Evolutionary conservation across 2,329 filamentous ascomycete genomes (phyloP).

Genomic region (Dactylella cylindrospora): DNA sequence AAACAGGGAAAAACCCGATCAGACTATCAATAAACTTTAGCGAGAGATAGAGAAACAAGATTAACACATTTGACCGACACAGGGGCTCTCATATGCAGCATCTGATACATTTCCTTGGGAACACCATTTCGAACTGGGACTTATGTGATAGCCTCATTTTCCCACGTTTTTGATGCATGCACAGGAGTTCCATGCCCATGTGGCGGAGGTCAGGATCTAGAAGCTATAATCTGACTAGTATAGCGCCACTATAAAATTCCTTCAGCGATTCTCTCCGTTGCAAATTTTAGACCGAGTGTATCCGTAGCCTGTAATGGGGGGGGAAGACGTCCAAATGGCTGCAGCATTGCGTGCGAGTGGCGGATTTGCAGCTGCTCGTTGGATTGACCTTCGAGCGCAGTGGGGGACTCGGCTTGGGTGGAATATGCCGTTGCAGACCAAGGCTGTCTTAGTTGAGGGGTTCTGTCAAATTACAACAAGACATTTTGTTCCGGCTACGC

Average conservation of each 20-base stretch:
- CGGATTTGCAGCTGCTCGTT: background rate
- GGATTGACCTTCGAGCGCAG: background rate
- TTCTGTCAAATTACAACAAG: background rate
- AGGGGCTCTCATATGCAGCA: slow-evolving; percentile 31
- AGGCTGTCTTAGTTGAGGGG: background rate
- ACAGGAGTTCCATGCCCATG: no score
- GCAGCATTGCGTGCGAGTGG: slow-evolving; percentile 1
- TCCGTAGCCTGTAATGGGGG: no score
- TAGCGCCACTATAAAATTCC: no score
- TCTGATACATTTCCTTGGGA: slow-evolving; percentile 20
- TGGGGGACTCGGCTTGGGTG: background rate
- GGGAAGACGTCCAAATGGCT: no score
- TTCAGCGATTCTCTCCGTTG: no score
- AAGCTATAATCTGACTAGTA: no score
- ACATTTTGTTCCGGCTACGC: background rate
- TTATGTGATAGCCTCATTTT: no score
- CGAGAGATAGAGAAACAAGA: slow-evolving; percentile 34
- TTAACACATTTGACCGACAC: slow-evolving; percentile 19
- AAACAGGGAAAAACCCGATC: no score
- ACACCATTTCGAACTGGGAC: no score
- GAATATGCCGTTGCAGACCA: background rate
- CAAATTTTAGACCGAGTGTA: no score
- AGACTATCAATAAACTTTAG: slow-evolving; percentile 36
- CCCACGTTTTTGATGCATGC: no score
- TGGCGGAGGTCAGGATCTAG: no score